Evolutionary conservation across 2,329 filamentous ascomycete species (phyloP), one percentile per base, ranked within the genome.

Genomic region (Ceratocystis harringtonii): DNA sequence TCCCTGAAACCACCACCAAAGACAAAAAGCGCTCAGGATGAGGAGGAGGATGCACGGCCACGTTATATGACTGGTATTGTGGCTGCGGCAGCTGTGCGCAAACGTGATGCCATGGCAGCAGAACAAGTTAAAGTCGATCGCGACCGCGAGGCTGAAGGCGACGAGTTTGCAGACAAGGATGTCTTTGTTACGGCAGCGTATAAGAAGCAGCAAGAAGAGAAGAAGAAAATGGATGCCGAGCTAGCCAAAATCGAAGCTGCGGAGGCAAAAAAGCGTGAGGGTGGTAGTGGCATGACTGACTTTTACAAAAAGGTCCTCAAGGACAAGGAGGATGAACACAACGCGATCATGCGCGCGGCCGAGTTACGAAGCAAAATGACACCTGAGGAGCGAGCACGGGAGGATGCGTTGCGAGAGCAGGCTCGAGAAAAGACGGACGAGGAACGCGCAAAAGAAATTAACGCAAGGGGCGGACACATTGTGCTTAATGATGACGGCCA

Each of bases 181-280:
- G 89, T 87, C 74, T 94, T 94, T 70, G 90, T 94, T 43, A 94
- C 89, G 0, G 86, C 85, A 66, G 89, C 89, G 44, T 95, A 94
- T 73, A 90, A 88, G 77, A 80, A 81, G 71, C 89, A 92, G 72
- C 88, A 92, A 71, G 88, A 87, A 72, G 89, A 92, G 74, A 85
- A 89, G 69, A 78, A 79, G 69, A 77, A 79, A 65, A 72, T 89
- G 7, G 88, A 92, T 71, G 87, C 85, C 69, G 88, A 90, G 72
- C 89, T 94, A 75, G 81, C 79, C 72, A 76, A 74, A 67, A 78
- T 80, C 66, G 86, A 89, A 70, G 87, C 86, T 70, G 81, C 79
- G 45, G 81, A 88, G 71, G 79, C 81, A 28, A 81, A 80, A 73
- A 85, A 84, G 73, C 86, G 86, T 68, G 80, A 84, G 69, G 71